A percentile compares a stretch with the other conserved stretches of the same genome.
phyloP scores from a whole-genome alignment of 495 filamentous ascomycete species.

The Penicillium pulvis region DNA sequence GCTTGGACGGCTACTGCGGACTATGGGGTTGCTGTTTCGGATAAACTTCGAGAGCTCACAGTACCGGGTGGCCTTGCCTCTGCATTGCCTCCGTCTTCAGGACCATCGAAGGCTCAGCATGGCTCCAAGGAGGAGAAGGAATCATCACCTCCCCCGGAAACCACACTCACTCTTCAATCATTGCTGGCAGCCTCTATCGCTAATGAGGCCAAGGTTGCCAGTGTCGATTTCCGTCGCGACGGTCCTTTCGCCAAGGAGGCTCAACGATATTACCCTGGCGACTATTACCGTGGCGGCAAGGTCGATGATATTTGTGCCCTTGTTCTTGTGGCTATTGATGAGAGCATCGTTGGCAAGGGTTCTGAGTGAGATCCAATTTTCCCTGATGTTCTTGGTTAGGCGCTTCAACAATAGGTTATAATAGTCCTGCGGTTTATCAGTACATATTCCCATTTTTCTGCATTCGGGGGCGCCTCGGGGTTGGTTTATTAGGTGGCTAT shows the following conservation, averaged over 20 bases:
- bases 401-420: not conserved
- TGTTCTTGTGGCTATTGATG: conserved; percentile 66
- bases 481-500: conserved; percentile 10
- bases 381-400: too few relatives aligned
- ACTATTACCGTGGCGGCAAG: conserved; percentile 84
- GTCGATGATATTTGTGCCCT: conserved; percentile 88
- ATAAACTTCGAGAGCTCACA: conserved; percentile 55
- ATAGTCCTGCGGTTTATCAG: not conserved
- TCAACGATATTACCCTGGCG: conserved; percentile 79
- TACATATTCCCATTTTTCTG: conserved; percentile 11
- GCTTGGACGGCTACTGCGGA: conserved; percentile 68
- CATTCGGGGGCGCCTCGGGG: conserved; percentile 18
- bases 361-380: not conserved
- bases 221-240: conserved; percentile 73
- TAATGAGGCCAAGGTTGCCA: conserved; percentile 79
- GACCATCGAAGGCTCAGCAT: conserved; percentile 11
- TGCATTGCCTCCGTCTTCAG: conserved; percentile 23
- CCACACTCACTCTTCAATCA: conserved; percentile 61
- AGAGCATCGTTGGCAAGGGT: conserved; percentile 15
- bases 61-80: conserved; percentile 40
- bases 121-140: conserved; percentile 7
- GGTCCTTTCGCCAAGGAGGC: conserved; percentile 95
- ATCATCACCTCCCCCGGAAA: not conserved
- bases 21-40: conserved; percentile 57
- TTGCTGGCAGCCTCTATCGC: conserved; percentile 77